Evolutionary conservation across 2,329 filamentous ascomycete species (phyloP).

Genomic region (Aspergillus amoenus): DNA sequence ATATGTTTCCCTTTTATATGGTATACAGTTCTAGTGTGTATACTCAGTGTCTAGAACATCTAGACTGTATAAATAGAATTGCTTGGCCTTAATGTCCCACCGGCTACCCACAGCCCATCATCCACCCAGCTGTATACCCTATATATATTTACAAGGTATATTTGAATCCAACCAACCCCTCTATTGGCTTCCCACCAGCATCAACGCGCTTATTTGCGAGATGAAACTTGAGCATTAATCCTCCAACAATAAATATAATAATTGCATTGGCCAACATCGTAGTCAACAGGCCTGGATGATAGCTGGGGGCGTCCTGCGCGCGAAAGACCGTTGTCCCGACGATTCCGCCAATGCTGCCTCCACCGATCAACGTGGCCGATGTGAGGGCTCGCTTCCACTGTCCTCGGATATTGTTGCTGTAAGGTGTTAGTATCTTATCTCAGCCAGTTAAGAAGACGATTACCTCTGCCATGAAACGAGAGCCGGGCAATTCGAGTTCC

Average conservation of each 20-base stretch:
- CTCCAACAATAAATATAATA: constrained; percentile 9
- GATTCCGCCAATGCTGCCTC: constrained; percentile 19
- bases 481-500: constrained; percentile 45
- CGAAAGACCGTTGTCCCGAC: constrained; percentile 17
- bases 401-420: constrained; percentile 71
- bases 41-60: too few species aligned
- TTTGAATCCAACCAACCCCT: constrained; percentile 7
- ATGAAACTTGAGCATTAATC: constrained; percentile 4
- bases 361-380: constrained; percentile 65
- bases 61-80: too few species aligned
- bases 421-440: not conserved
- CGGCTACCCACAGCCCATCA: not conserved
- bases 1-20: too few species aligned
- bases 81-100: not conserved
- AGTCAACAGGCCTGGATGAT: constrained; percentile 12
- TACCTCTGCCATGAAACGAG: constrained; percentile 71
- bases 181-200: constrained; percentile 11
- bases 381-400: constrained; percentile 84
- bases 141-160: constrained; percentile 5
- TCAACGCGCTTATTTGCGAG: constrained; percentile 8
- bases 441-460: not conserved
- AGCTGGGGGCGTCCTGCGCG: constrained; percentile 18
- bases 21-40: too few species aligned
- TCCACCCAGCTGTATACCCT: too few species aligned
- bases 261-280: constrained; percentile 16